phyloP scores from a whole-genome alignment of 805 yeast species.

The Yarrowia alimentaria region DNA sequence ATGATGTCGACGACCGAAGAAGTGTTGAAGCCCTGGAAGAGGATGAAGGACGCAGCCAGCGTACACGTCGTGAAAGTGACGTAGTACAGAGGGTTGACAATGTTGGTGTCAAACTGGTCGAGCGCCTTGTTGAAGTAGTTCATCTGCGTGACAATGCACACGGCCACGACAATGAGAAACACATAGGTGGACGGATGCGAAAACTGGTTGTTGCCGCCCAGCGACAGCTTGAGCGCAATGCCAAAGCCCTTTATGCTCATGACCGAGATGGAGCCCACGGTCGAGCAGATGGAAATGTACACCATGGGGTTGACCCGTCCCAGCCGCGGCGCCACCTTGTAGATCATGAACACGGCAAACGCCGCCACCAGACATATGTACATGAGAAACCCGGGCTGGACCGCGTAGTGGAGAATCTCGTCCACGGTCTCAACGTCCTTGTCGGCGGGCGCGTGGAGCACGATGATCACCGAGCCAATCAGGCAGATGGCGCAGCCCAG shows the following conservation, averaged over 20 bases:
- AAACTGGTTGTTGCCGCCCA: slow-evolving; percentile 84
- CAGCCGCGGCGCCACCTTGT: slow-evolving; percentile 74
- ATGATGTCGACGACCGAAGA: slow-evolving; percentile 74
- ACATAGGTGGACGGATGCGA: slow-evolving; percentile 80
- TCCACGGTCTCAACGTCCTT: slow-evolving; percentile 84
- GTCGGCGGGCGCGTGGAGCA: slow-evolving; percentile 92
- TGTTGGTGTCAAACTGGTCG: slow-evolving; percentile 89
- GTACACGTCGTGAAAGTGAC: slow-evolving; percentile 91
- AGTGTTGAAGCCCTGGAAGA: slow-evolving; percentile 85
- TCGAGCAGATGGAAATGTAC: slow-evolving; percentile 82
- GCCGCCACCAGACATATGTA: slow-evolving; percentile 62
- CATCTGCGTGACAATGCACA: slow-evolving; percentile 88
- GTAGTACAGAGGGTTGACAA: slow-evolving; percentile 86
- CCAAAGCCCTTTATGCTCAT: slow-evolving; percentile 94
- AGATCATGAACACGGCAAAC: slow-evolving; percentile 75
- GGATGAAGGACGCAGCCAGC: slow-evolving; percentile 76
- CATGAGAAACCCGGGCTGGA: slow-evolving; percentile 66
- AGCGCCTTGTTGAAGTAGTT: slow-evolving; percentile 90
- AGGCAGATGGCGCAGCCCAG: slow-evolving; percentile 92
- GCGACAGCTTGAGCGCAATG: slow-evolving; percentile 79
- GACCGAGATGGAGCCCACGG: slow-evolving; percentile 86
- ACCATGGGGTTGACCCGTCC: slow-evolving; percentile 84
- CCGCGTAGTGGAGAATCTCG: slow-evolving; percentile 77
- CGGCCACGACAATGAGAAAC: slow-evolving; percentile 70
- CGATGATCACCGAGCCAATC: slow-evolving; percentile 83